phyloP scores from a whole-genome alignment of 805 yeast species.

The Lipomyces lipofer region DNA sequence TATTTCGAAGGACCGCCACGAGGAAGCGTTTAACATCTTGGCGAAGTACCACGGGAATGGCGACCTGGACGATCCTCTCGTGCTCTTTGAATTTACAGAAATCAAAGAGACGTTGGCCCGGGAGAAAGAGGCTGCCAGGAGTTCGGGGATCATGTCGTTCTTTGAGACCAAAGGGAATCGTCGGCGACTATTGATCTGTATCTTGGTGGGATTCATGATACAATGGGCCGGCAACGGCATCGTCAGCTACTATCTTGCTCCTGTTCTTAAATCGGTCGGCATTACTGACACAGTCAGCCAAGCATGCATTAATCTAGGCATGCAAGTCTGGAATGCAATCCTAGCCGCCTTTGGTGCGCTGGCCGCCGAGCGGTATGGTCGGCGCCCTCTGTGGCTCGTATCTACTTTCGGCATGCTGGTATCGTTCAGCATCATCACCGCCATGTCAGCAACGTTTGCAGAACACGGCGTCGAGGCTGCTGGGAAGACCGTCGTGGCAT shows the following conservation, averaged over 20 bases:
- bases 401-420: constrained; percentile 44
- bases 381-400: constrained; percentile 30
- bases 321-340: constrained; percentile 48
- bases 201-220: constrained; percentile 43
- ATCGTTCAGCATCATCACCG: constrained; percentile 48
- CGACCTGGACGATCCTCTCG: constrained; percentile 34
- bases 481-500: constrained; percentile 51
- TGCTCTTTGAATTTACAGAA: constrained; percentile 37
- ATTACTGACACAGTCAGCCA: constrained; percentile 49
- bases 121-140: constrained; percentile 41
- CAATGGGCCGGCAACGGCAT: constrained; percentile 56
- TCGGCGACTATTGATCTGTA: constrained; percentile 45
- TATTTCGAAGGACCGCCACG: constrained; percentile 45
- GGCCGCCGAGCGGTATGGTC: constrained; percentile 36
- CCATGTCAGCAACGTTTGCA: constrained; percentile 44
- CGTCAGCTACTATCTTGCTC: constrained; percentile 52
- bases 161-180: constrained; percentile 44
- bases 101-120: constrained; percentile 45
- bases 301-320: constrained; percentile 53
- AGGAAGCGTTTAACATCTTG: constrained; percentile 48
- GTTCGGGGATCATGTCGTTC: constrained; percentile 44
- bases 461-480: background rate
- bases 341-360: constrained; percentile 27
- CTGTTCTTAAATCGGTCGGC: constrained; percentile 57
- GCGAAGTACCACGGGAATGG: constrained; percentile 46